These are phyloP conservation scores for Starmera pachycereana DNA, from an alignment of 805 yeast genomes.

Conservation along the genomic window DNA sequence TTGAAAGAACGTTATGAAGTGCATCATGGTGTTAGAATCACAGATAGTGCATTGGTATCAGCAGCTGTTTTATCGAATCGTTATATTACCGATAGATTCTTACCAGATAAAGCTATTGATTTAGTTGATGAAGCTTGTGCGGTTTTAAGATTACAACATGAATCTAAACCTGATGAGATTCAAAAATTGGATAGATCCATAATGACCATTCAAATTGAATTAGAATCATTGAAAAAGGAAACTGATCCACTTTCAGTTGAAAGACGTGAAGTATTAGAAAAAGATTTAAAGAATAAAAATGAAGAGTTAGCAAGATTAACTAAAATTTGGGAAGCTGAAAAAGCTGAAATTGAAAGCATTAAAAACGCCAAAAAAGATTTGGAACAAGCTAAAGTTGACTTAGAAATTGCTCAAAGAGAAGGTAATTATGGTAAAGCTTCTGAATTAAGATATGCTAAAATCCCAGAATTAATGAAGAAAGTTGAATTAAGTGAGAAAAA, in stretches of 20 bases:
- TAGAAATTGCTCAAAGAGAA: conserved; percentile 73
- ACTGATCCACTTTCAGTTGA: conserved; percentile 78
- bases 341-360: conserved; percentile 60
- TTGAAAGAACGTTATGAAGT: conserved; percentile 91
- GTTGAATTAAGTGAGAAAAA: conserved; percentile 37
- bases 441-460: conserved; percentile 74
- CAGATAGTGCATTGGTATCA: conserved; percentile 87
- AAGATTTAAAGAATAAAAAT: conserved; percentile 50
- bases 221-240: conserved; percentile 89
- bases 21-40: conserved; percentile 93
- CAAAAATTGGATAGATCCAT: conserved; percentile 80
- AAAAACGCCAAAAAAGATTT: conserved; percentile 73
- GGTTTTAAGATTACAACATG: conserved; percentile 87
- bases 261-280: conserved; percentile 63
- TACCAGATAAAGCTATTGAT: conserved; percentile 96
- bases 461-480: conserved; percentile 65
- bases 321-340: conserved; percentile 80
- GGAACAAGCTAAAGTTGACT: conserved; percentile 74
- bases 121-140: conserved; percentile 97
- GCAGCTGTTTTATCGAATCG: conserved; percentile 88
- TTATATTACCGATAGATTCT: conserved; percentile 80
- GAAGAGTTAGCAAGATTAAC: conserved; percentile 65
- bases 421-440: conserved; percentile 88
- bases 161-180: conserved; percentile 91
- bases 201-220: conserved; percentile 90